Conservation (phyloP, 2,329 filamentous ascomycete species). For the Xylariaceae sp. region DNA sequence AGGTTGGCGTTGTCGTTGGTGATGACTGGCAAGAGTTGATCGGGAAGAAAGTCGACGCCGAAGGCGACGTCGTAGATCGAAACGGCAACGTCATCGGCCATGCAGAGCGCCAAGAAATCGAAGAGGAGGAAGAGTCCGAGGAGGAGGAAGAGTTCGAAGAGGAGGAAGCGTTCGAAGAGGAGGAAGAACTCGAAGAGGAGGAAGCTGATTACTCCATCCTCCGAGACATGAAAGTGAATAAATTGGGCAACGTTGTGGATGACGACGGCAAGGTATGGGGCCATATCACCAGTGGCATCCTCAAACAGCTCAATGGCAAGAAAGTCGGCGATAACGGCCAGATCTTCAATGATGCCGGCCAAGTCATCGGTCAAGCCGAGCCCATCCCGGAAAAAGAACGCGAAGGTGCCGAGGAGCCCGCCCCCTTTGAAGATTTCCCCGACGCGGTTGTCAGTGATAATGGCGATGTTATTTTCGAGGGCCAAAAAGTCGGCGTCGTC, state of each 20-base stretch:
- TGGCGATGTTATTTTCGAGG: constrained; percentile 48
- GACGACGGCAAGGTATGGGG: constrained; percentile 52
- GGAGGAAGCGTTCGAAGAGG: constrained; percentile 17
- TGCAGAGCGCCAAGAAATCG: constrained; percentile 33
- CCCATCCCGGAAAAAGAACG: constrained; percentile 54
- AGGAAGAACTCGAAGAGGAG: constrained; percentile 31
- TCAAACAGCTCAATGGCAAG: constrained; percentile 59
- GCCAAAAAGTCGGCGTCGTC: constrained; percentile 54
- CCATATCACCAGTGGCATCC: constrained; percentile 57
- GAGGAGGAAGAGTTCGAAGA: constrained; percentile 32
- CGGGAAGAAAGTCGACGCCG: constrained; percentile 35
- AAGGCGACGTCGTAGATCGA: constrained; percentile 36
- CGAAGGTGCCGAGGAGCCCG: constrained; percentile 41
- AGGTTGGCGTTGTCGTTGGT: constrained; percentile 36
- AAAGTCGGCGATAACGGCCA: constrained; percentile 61
- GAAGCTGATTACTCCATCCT: constrained; percentile 45
- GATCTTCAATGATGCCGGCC: constrained; percentile 65
- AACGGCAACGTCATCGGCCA: constrained; percentile 34
- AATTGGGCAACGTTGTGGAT: constrained; percentile 53
- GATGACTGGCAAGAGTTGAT: constrained; percentile 34
- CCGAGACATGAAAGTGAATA: constrained; percentile 53
- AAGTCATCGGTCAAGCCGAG: constrained; percentile 63
- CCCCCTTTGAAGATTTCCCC: constrained; percentile 56
- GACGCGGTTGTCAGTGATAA: constrained; percentile 48
- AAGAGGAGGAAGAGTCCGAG: constrained; percentile 32